phyloP scores from a whole-genome alignment of 108 stramenopile species.

The Nannochloropsis gaditana region DNA sequence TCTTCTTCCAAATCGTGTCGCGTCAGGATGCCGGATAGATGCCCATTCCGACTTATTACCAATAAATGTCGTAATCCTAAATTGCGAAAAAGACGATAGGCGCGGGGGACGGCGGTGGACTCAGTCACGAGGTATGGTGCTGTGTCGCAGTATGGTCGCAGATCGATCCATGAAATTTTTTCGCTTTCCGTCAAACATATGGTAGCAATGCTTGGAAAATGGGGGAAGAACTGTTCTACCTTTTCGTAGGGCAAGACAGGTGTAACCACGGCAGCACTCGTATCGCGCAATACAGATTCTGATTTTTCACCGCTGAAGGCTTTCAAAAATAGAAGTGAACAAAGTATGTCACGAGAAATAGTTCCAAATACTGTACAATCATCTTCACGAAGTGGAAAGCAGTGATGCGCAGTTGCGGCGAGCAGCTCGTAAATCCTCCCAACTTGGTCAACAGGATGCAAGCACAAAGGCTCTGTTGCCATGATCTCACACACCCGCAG shows the following conservation, averaged over 20 bases:
- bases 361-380: constrained; percentile 30
- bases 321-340: constrained; percentile 22
- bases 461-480: constrained; percentile 20
- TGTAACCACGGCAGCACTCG: background rate
- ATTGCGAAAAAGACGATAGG: constrained; percentile 42
- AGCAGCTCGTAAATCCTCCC: constrained; percentile 21
- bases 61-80: constrained; percentile 46
- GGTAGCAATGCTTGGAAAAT: background rate
- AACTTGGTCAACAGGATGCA: constrained; percentile 29
- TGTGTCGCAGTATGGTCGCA: constrained; percentile 21
- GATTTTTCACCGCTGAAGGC: constrained; percentile 21
- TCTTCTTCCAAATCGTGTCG: background rate
- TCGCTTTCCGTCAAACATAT: constrained; percentile 21
- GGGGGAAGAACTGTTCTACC: background rate
- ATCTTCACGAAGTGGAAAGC: constrained; percentile 28
- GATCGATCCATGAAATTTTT: background rate
- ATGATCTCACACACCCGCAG: constrained; percentile 30
- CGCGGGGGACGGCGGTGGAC: constrained; percentile 20
- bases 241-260: constrained; percentile 18
- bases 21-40: background rate
- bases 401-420: constrained; percentile 21
- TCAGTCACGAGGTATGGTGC: background rate
- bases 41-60: constrained; percentile 31
- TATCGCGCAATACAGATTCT: background rate
- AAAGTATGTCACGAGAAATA: constrained; percentile 26